Evolutionary conservation across 2,329 filamentous ascomycete species (phyloP).

Genomic region (Alternaria metachromatica): DNA sequence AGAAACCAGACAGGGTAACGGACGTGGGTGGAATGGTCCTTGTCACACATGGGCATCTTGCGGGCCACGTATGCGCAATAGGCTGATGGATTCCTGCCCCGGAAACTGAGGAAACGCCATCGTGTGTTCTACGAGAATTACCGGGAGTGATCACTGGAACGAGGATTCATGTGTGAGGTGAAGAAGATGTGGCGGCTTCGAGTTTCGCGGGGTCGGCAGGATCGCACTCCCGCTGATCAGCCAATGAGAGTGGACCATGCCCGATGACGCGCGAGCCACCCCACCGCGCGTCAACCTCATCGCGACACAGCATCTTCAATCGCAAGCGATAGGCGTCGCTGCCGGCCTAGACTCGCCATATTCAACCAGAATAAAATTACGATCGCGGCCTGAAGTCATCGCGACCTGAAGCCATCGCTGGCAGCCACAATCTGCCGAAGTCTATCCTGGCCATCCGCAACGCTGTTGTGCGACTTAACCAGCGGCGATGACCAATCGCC

Average conservation of each 20-base stretch:
- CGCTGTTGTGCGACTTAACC: not conserved
- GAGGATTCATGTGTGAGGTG: not conserved
- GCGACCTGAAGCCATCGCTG: not conserved
- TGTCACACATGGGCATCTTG: not conserved
- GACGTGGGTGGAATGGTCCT: not conserved
- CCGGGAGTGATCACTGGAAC: not conserved
- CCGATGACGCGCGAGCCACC: not conserved
- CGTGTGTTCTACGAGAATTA: not conserved
- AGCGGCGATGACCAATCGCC: not conserved
- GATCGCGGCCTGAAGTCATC: not conserved
- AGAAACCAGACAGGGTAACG: not conserved
- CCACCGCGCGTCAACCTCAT: not conserved
- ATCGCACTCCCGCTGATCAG: not conserved
- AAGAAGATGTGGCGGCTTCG: not conserved
- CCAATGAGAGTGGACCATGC: not conserved
- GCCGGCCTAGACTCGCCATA: not conserved
- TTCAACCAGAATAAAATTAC: not conserved
- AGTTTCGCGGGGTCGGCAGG: not conserved
- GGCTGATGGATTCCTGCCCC: not conserved
- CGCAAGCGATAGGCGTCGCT: not conserved
- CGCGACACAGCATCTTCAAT: not conserved
- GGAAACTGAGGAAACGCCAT: accelerated
- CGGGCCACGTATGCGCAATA: not conserved
- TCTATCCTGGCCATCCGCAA: not conserved
- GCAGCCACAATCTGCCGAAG: not conserved